These are phyloP conservation scores for Chimonanthus salicifolius DNA, from an alignment of 164 flowering plant species.

Conservation along the genomic window DNA sequence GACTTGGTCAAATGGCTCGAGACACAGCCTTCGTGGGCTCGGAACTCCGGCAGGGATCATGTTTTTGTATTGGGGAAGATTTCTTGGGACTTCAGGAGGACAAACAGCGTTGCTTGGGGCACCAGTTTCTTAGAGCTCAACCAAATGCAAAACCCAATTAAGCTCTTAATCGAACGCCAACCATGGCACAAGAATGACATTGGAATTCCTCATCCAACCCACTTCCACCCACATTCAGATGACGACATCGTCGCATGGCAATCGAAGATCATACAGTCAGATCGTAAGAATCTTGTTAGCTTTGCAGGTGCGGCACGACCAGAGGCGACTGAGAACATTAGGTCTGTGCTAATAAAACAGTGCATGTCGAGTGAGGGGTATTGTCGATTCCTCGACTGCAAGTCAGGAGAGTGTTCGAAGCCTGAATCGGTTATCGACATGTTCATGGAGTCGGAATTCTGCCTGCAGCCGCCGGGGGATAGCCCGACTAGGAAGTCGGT, in stretches of 20 bases:
- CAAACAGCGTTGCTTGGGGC: conserved; percentile 37
- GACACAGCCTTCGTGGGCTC: conserved; percentile 36
- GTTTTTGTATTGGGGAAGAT: conserved; percentile 74
- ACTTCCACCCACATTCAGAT: conserved; percentile 65
- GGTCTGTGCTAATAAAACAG: conserved; percentile 52
- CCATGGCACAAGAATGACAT: conserved; percentile 73
- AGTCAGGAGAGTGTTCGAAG: conserved; percentile 29
- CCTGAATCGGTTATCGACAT: conserved; percentile 44
- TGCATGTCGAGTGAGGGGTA: conserved; percentile 29
- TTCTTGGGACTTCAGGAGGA: conserved; percentile 78
- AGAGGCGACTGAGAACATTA: conserved; percentile 35
- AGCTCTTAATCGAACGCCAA: conserved; percentile 67
- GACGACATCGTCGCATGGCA: conserved; percentile 60
- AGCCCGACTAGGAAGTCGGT: conserved; percentile 77
- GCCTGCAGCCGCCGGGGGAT: conserved; percentile 85
- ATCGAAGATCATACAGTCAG: conserved; percentile 26
- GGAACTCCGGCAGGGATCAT: conserved; percentile 59
- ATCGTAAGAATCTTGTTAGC: conserved; percentile 36
- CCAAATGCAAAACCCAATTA: conserved; percentile 57
- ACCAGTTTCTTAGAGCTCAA: conserved; percentile 44
- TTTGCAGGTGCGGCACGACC: conserved; percentile 75
- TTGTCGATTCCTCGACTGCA: conserved; percentile 52
- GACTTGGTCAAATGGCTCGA: conserved; percentile 63
- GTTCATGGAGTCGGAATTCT: conserved; percentile 70
- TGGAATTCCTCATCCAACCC: conserved; percentile 79